Base-by-base conservation (phyloP, 148 eudicot species). In the Agrostemma githago region DNA sequence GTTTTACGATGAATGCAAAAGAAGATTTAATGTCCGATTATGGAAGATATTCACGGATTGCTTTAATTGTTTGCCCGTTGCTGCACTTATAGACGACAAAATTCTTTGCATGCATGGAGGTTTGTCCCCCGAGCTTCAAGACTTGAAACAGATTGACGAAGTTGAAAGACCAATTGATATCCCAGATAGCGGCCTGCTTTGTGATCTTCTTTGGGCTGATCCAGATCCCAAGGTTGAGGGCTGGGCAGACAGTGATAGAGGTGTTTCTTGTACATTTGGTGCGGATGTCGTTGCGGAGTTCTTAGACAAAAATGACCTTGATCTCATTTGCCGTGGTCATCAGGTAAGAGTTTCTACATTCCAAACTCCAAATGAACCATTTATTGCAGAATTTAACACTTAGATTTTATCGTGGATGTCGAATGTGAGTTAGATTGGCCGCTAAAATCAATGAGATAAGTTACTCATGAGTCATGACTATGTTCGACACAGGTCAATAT, bases 21-120 rank as follows among this genome's bases (percentile, higher is more conserved):
- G 97, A 80, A 86, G 97, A 86, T 92, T 92, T 76, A 92, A 92
- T 67, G 96, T 92, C 40, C 86, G 97, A 5, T 84, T 92, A 14
- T 92, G 97, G 97, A 92, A 92, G 85, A 92, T 90, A 72, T 92
- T 92, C 84, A 90, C 97, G 0, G 97, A 92, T 59, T 92, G 97
- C 84, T 92, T 92, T 72, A 90, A 92, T 74, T 90, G 93, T 80
- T 83, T 92, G 83, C 97, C 97, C 3, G 91, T 92, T 68, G 85
- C 89, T 77, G 97, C 97, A 21, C 85, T 92, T n/a, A 84, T 92
- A 20, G 96, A 90, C 65, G 90, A 82, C 2, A 92, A 90, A 77
- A 92, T 92, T 70, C 59, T 92, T 40, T 92, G 97, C 51, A 92
- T 92, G 97, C 97, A 92, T 72, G 97, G 97, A 39, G 97, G 97